Conservation (phyloP, 257 asterid species). For the Linaria vulgaris region DNA sequence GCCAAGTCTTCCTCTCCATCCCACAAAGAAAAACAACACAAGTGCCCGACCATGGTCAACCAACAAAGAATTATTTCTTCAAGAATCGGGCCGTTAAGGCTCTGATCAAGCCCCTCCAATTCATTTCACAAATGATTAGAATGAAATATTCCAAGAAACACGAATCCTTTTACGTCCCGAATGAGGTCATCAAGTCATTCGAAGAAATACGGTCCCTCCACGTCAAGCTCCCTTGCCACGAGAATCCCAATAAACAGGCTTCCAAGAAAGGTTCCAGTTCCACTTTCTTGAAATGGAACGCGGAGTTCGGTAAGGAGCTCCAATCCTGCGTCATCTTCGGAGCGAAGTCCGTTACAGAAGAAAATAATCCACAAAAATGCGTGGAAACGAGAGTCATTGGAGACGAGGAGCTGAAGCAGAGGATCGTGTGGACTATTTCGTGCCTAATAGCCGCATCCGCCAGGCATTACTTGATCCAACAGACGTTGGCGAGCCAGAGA, state of each 20-base stretch:
- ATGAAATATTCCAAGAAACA: conserved; percentile 34
- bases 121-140: conserved; percentile 36
- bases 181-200: conserved; percentile 41
- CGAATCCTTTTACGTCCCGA: conserved; percentile 36
- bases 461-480: conserved; percentile 50
- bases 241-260: conserved; percentile 14
- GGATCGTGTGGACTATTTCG: conserved; percentile 70
- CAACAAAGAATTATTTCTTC: conserved; percentile 26
- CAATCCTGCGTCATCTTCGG: conserved; percentile 63
- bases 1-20: conserved; percentile 40
- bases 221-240: conserved; percentile 42
- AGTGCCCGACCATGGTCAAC: too few relatives aligned
- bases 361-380: background rate
- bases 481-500: conserved; percentile 31
- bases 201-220: conserved; percentile 43
- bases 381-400: conserved; percentile 27
- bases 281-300: conserved; percentile 64
- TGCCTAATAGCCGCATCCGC: conserved; percentile 70
- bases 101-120: conserved; percentile 40
- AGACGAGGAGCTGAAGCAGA: conserved; percentile 54
- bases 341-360: conserved; percentile 41
- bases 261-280: conserved; percentile 9
- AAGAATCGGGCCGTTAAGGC: conserved; percentile 27
- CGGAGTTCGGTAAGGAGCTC: conserved; percentile 65
- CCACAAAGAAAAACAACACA: conserved; percentile 30